Base-by-base conservation (phyloP, 257 asterid genomes). In the Orobanche coerulescens region DNA sequence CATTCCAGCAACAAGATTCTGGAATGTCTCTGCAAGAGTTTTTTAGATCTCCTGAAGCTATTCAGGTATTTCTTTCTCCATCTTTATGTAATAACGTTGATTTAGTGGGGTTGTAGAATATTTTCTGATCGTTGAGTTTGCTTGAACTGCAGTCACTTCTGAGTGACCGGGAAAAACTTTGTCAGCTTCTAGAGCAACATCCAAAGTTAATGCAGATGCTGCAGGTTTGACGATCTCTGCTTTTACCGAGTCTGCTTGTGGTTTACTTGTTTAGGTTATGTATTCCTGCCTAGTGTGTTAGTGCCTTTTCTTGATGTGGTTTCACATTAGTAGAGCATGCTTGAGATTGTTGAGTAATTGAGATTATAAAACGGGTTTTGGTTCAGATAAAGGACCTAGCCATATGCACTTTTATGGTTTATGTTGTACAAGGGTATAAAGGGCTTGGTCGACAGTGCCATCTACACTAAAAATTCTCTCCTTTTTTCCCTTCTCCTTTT, bases 171-270 rank as follows among this genome's bases (percentile, higher is more conserved):
- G 95, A 84, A 36, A 93, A 86, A 71, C 98, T 93, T 10, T 86
- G 97, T 76, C 92, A 79, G 80, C 88, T 93, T 71, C 83, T 93
- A 31, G 97, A 89, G 74, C 92, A 93, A 69, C 93, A 89, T 64
- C 98, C 98, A 12, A 93, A 89, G 79, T 70, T 93, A 75, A 86
- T 93, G 97, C 94, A 93, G 83, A 83, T 93, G 97, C 90, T 93
- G 40, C 74, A 73, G 78, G 78, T 73, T 56, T 23, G 71, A 22
- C 20, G 2, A 44, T 7, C 28, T 11, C 47, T 37, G 28, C 13
- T 2, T 25, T 62, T 55, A 37, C 47, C 16, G 16, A 40, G 15
- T 44, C 15, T 26, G 4, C 24, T 0, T 31, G 28, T 22, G 6
- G 10, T 7, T 19, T 22, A 25, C 13, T 61, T 44, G 8, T 54